These are phyloP conservation scores for Ogataea thermomethanolica DNA, from an alignment of 805 yeast genomes.

Conservation along the genomic window DNA sequence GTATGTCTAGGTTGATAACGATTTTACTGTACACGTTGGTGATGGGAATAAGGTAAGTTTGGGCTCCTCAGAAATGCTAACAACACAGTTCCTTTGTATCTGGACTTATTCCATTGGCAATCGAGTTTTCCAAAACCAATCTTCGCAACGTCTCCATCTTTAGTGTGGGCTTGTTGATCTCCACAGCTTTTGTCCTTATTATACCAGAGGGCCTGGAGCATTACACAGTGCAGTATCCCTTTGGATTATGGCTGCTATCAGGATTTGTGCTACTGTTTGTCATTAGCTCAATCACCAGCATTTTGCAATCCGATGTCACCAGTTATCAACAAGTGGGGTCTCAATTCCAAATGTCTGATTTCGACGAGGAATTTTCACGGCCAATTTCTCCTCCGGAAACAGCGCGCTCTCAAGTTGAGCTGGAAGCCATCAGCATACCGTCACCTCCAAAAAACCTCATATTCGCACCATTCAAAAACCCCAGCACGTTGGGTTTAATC, in stretches of 20 bases:
- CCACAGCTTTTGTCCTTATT: conserved; percentile 55
- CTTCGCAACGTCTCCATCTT: conserved; percentile 43
- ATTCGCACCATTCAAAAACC: conserved; percentile 35
- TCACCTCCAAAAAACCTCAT: conserved; percentile 12
- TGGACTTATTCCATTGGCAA: conserved; percentile 28
- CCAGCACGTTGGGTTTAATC: conserved; percentile 58
- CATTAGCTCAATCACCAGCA: conserved; percentile 36
- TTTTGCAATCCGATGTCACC: conserved; percentile 5
- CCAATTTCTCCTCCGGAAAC: conserved; percentile 7
- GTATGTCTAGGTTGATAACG: conserved; percentile 17
- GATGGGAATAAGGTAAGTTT: conserved; percentile 23
- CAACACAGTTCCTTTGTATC: conserved; percentile 25
- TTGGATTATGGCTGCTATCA: conserved; percentile 47
- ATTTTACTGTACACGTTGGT: conserved; percentile 19
- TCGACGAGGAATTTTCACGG: background rate
- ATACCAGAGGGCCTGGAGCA: conserved; percentile 63
- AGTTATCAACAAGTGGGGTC: background rate
- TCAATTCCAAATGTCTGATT: conserved; percentile 1
- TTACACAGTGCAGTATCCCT: conserved; percentile 22
- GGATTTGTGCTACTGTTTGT: conserved; percentile 56
- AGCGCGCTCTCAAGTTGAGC: background rate
- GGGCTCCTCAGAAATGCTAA: background rate
- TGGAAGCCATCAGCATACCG: background rate
- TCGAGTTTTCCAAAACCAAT: conserved; percentile 24
- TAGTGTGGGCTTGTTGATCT: conserved; percentile 58